Conservation (phyloP, 139 green algal genomes). For the Gonium pectorale region DNA sequence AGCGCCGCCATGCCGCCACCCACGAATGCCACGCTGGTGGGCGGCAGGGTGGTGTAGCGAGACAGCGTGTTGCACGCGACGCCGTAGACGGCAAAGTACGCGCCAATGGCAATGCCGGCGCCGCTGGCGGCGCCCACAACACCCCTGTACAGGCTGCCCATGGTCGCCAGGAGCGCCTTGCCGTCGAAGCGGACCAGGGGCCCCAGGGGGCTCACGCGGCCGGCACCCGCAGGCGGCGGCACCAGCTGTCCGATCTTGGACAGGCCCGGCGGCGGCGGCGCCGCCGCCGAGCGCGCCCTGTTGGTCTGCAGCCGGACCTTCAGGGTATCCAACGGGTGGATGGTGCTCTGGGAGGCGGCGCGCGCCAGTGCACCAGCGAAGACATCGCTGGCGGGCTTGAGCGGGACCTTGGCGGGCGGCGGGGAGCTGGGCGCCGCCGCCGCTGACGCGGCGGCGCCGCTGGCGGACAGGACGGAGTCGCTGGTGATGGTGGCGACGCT, state of each 20-base stretch:
- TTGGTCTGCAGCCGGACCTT: conserved; percentile 87
- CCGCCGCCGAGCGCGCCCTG: background rate
- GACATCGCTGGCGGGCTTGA: conserved; percentile 83
- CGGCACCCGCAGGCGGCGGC: conserved; percentile 53
- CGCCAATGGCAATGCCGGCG: conserved; percentile 94
- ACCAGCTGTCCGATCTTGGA: conserved; percentile 78
- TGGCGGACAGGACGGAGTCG: background rate
- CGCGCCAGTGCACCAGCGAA: conserved; percentile 87
- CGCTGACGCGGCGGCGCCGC: conserved; percentile 33
- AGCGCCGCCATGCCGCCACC: conserved; percentile 80
- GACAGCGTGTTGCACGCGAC: conserved; percentile 78
- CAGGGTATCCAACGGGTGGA: conserved; percentile 94
- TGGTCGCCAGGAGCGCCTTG: background rate
- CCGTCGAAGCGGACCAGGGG: conserved; percentile 6
- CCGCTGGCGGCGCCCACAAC: conserved; percentile 90
- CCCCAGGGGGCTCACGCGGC: background rate
- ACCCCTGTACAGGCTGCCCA: conserved; percentile 85
- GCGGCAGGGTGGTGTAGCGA: conserved; percentile 56
- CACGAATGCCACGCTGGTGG: conserved; percentile 78
- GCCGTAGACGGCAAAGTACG: conserved; percentile 95
- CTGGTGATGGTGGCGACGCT: conserved; percentile 31
- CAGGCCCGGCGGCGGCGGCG: conserved; percentile 44
- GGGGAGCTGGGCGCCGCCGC: background rate
- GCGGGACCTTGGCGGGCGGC: conserved; percentile 36
- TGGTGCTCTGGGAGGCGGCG: conserved; percentile 87